Evolutionary conservation across 805 yeast genomes (phyloP).

Genomic region (Nakazawaea pomicola): DNA sequence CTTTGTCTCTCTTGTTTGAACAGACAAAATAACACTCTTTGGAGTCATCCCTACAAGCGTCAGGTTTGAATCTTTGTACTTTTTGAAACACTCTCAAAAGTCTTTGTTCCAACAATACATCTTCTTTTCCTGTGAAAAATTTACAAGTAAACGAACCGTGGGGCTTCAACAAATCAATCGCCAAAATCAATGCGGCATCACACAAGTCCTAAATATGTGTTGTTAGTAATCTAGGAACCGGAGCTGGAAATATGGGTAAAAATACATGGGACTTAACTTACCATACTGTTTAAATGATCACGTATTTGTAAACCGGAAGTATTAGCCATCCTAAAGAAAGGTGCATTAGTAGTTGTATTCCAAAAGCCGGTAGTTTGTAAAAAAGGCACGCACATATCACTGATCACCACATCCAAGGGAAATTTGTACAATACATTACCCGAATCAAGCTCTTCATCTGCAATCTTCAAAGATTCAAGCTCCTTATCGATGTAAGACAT

Average conservation of each 20-base stretch:
- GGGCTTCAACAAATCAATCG: slow-evolving; percentile 62
- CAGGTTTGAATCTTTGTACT: slow-evolving; percentile 74
- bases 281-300: slow-evolving; percentile 82
- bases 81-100: slow-evolving; percentile 52
- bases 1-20: slow-evolving; percentile 35
- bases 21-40: slow-evolving; percentile 81
- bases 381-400: slow-evolving; percentile 80
- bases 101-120: slow-evolving; percentile 52
- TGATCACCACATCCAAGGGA: slow-evolving; percentile 62
- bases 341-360: slow-evolving; percentile 67
- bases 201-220: slow-evolving; percentile 56
- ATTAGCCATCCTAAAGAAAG: slow-evolving; percentile 89
- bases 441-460: slow-evolving; percentile 12
- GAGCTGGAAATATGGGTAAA: too few species aligned
- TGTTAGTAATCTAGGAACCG: too few species aligned
- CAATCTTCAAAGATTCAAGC: slow-evolving; percentile 14
- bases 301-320: slow-evolving; percentile 76
- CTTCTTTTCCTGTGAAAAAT: slow-evolving; percentile 81
- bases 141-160: slow-evolving; percentile 80
- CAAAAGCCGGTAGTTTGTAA: slow-evolving; percentile 46
- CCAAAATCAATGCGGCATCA: slow-evolving; percentile 81
- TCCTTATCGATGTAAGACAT: slow-evolving; percentile 27
- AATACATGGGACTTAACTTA: slow-evolving; percentile 24
- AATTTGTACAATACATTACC: slow-evolving; percentile 12
- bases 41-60: slow-evolving; percentile 73